Evolutionary conservation across 345 rosid species (phyloP).

Genomic region (Pistacia integerrima): DNA sequence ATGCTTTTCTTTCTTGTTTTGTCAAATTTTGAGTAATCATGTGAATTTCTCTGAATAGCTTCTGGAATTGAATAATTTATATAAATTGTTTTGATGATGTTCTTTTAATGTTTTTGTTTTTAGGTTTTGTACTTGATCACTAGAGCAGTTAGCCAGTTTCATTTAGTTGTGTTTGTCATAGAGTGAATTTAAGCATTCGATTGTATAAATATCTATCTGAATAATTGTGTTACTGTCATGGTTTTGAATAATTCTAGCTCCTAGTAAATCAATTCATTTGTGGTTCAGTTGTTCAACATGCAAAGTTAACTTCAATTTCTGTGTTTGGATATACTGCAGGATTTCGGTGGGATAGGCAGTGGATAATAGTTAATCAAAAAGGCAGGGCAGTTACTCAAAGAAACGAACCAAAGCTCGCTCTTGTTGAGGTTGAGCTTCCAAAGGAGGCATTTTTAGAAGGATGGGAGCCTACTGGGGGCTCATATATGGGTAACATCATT

Average conservation of each 20-base stretch:
- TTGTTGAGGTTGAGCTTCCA: slow-evolving; percentile 66
- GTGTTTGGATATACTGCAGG: slow-evolving; percentile 41
- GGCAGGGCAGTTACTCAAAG: slow-evolving; percentile 89
- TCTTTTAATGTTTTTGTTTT: neutral
- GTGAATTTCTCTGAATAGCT: neutral
- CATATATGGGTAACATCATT: slow-evolving; percentile 56
- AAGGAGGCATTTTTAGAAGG: slow-evolving; percentile 55
- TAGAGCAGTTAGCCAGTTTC: neutral
- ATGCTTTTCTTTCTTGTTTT: neutral
- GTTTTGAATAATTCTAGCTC: neutral
- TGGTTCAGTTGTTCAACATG: neutral
- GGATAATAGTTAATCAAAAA: slow-evolving; percentile 72
- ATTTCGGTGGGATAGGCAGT: slow-evolving; percentile 85
- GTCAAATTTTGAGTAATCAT: neutral
- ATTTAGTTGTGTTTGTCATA: neutral
- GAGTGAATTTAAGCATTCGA: neutral
- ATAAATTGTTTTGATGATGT: neutral
- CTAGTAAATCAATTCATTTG: too few relatives aligned
- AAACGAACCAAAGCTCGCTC: slow-evolving; percentile 84
- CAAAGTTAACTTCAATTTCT: neutral
- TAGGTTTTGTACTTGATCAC: neutral
- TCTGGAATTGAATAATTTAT: neutral
- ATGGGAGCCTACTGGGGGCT: slow-evolving; percentile 57
- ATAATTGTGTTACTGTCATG: neutral
- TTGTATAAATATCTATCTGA: neutral